Percentiles rank a stretch among this genome's conserved stretches.
Conservation (phyloP, 2,329 filamentous ascomycete species). For the Ascocoryne sarcoides region DNA sequence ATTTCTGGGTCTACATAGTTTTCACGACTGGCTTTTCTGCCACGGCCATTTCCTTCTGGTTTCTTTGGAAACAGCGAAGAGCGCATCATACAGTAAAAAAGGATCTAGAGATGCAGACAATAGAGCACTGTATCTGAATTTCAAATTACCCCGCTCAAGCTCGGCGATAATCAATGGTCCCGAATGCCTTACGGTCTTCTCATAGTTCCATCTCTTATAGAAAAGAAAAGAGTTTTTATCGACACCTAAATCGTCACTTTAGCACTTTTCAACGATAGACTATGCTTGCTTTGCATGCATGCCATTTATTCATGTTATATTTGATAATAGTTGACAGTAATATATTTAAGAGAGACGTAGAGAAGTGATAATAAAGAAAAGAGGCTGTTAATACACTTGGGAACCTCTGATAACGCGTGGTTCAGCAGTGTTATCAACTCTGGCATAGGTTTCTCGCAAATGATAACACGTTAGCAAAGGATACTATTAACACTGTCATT, state of each 20-base stretch:
- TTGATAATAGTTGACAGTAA: too few relatives aligned
- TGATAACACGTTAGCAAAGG: too few relatives aligned
- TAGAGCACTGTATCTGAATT: background rate
- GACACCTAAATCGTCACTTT: background rate
- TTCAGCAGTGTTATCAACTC: background rate
- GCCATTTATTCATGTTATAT: too few relatives aligned
- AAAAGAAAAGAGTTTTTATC: too few relatives aligned
- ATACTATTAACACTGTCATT: background rate
- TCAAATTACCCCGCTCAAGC: background rate
- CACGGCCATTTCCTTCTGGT: background rate
- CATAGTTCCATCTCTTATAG: background rate
- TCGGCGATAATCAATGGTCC: background rate
- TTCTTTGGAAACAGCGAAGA: slow-evolving; percentile 2
- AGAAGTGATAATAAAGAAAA: too few relatives aligned
- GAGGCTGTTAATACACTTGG: background rate
- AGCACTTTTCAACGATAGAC: background rate
- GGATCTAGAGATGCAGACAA: background rate
- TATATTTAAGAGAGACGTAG: too few relatives aligned
- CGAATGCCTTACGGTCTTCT: background rate
- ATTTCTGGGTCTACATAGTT: slow-evolving; percentile 3
- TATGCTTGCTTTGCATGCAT: background rate
- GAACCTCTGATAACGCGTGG: background rate
- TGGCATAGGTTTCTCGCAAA: background rate
- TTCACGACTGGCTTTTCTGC: slow-evolving; percentile 1
- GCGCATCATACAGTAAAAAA: background rate